Base-by-base conservation (phyloP, 148 eudicot species). In the Diospyros lotus region DNA sequence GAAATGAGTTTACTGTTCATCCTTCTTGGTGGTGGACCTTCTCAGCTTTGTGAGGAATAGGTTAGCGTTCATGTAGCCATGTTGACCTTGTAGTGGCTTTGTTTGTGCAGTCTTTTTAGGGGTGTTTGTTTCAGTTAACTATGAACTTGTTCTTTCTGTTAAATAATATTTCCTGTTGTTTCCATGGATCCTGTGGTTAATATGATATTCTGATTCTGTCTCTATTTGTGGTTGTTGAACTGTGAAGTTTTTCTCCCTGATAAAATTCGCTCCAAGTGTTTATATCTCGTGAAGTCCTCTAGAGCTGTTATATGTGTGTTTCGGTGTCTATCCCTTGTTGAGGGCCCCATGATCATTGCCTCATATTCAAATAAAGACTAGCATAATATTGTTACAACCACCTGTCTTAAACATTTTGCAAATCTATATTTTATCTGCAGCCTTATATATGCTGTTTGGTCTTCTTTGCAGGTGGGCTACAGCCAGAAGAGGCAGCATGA, bases 401-500 rank as follows among this genome's bases (percentile, higher is more conserved):
- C 28, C 13, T 7, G 15, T 18, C 42, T 71, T 9, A 5, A 7
- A 39, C n/a, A 56, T 15, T 17, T 1, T 71, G 14, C 10, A 2
- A 54, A 15, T 53, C 12, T 55, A 54, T 55, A 58, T 51, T 68
- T 68, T 51, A 13, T 52, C 42, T 10, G 9, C 51, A 42, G 64
- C 53, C 43, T 18, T 60, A 44, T 58, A 44, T 59, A 14, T 73
- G 53, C 51, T 60, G 38, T 74, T 60, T 66, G 64, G 53, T 76
- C 77, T 68, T 76, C 69, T 76, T 72, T 77, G 41, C 80, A 96
- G 99, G 77, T 88, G 97, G 97, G 89, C 86, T 63, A 78, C 96
- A 45, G 84, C 94, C 66, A 96, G 96, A 88, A 88, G 95, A 84
- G 86, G 97, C 68, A 93, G 99, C 78, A 93, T 96, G 99, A 96